Evolutionary conservation across 2,329 filamentous ascomycete genomes (phyloP).

Genomic region (Stagonosporopsis chrysanthemi): DNA sequence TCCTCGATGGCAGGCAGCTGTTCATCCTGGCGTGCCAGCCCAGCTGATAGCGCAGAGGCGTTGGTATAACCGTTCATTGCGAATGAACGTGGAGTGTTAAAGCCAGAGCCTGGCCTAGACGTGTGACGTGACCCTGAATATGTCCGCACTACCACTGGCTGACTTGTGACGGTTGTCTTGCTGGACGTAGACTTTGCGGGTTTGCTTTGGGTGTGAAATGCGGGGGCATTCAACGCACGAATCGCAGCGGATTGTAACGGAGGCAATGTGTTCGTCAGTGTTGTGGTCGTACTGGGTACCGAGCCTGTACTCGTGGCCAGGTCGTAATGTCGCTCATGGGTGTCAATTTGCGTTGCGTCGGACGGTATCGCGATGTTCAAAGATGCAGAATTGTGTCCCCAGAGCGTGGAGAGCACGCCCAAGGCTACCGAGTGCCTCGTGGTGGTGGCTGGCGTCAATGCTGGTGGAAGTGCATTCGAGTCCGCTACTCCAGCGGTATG

Average conservation of each 20-base stretch:
- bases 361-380: constrained; percentile 15
- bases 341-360: constrained; percentile 30
- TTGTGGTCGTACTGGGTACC: constrained; percentile 47
- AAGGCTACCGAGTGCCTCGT: constrained; percentile 45
- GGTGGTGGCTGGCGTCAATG: constrained; percentile 47
- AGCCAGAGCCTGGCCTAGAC: constrained; percentile 44
- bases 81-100: constrained; percentile 42
- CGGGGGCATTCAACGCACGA: constrained; percentile 49
- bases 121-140: constrained; percentile 48
- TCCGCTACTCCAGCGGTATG: constrained; percentile 31
- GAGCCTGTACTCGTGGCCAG: constrained; percentile 43
- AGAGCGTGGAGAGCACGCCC: constrained; percentile 43
- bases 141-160: constrained; percentile 55
- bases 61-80: constrained; percentile 40
- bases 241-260: constrained; percentile 49
- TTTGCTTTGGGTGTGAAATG: constrained; percentile 45
- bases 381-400: constrained; percentile 35
- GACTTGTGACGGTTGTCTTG: constrained; percentile 50
- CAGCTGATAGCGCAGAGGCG: constrained; percentile 42
- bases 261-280: constrained; percentile 47
- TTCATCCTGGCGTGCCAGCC: constrained; percentile 37
- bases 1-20: constrained; percentile 57
- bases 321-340: constrained; percentile 41
- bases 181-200: constrained; percentile 49
- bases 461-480: constrained; percentile 38